Evolutionary conservation across 495 filamentous ascomycete species (phyloP).

Genomic region (Lasiosphaeria ovina): DNA sequence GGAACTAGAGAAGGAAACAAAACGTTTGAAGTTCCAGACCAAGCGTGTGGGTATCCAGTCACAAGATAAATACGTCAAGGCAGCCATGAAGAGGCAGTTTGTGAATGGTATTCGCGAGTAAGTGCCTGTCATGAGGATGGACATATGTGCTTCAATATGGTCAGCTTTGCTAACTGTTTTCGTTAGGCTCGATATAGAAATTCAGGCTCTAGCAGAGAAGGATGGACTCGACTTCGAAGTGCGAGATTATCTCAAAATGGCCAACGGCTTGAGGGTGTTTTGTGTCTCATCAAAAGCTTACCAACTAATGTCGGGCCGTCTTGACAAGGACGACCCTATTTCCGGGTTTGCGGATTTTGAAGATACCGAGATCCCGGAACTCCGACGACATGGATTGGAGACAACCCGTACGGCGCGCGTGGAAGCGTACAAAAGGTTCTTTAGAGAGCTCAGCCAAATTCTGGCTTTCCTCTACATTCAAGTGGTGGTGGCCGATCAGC

Average conservation of each 20-base stretch:
- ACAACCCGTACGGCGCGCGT: conserved; percentile 40
- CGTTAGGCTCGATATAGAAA: not conserved
- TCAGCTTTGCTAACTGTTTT: conserved; percentile 17
- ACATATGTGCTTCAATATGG: not conserved
- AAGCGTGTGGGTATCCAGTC: conserved; percentile 48
- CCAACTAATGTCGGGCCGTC: conserved; percentile 55
- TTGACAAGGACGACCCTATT: conserved; percentile 36
- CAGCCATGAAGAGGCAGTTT: conserved; percentile 55
- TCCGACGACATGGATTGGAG: conserved; percentile 55
- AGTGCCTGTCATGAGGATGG: conserved; percentile 8
- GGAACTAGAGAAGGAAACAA: conserved; percentile 24
- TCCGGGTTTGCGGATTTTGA: conserved; percentile 18
- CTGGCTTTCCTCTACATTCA: conserved; percentile 54
- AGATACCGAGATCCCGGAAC: conserved; percentile 51
- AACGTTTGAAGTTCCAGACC: conserved; percentile 30
- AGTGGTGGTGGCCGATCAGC: conserved; percentile 45
- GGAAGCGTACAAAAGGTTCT: conserved; percentile 19
- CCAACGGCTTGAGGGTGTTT: conserved; percentile 55
- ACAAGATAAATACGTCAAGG: conserved; percentile 53
- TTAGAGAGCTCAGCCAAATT: conserved; percentile 49
- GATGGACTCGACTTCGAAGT: conserved; percentile 35
- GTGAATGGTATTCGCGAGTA: conserved; percentile 52
- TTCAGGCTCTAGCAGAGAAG: conserved; percentile 18
- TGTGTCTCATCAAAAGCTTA: conserved; percentile 59
- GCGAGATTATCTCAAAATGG: conserved; percentile 58